Conservation (phyloP, 177 flowering plant genomes). For the Vitis hybrid region DNA sequence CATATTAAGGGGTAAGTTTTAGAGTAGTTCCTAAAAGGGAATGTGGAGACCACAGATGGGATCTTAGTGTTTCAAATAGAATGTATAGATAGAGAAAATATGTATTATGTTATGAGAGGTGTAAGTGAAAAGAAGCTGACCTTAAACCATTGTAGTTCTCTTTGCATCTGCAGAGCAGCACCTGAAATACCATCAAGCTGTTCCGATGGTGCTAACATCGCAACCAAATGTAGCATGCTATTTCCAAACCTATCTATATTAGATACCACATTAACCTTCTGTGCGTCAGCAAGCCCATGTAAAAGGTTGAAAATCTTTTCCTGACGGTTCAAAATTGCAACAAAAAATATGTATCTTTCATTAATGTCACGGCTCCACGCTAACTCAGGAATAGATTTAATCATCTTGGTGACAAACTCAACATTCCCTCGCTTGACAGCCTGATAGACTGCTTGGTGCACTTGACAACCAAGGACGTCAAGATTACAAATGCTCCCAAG, state of each 20-base stretch:
- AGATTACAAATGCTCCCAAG: neutral
- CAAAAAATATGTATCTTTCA: neutral
- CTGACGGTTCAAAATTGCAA: conserved; percentile 3
- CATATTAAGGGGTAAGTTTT: no score
- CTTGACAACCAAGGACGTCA: no score
- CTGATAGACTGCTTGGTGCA: neutral
- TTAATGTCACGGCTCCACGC: neutral
- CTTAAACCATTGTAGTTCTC: conserved; percentile 25
- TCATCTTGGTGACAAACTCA: neutral
- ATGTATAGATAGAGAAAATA: no score
- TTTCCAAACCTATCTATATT: neutral
- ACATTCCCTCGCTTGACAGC: neutral
- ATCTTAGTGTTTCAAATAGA: no score
- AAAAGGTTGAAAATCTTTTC: conserved; percentile 5
- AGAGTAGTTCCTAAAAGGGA: no score
- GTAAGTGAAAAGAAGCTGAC: neutral
- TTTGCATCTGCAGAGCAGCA: conserved; percentile 28
- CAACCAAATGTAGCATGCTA: conserved; percentile 15
- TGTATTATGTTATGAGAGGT: no score
- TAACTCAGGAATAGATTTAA: neutral
- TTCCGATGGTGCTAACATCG: neutral
- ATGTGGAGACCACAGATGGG: no score
- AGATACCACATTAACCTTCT: neutral
- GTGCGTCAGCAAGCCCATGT: neutral
- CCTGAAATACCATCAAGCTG: conserved; percentile 7